phyloP scores from a whole-genome alignment of 768 basidiomycete genomes.

The Pleurotus sapidus region DNA sequence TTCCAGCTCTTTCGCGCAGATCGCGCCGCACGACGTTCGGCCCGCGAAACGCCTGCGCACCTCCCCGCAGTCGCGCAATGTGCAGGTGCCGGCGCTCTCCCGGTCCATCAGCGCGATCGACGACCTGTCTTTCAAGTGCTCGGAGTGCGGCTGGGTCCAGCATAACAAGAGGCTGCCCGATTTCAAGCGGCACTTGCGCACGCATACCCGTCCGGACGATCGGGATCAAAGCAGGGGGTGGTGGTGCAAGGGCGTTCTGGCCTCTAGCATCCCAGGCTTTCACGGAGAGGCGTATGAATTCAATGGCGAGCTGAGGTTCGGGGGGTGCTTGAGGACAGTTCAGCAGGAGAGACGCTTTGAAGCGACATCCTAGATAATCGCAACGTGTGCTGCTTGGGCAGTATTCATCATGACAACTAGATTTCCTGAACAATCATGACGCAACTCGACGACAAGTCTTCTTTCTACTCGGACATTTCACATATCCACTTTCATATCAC shows the following conservation, averaged over 20 bases:
- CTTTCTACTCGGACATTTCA: too few species aligned
- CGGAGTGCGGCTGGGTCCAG: slow-evolving; percentile 45
- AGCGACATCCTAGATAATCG: slow-evolving; percentile 37
- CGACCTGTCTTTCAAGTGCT: slow-evolving; percentile 31
- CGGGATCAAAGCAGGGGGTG: slow-evolving; percentile 30
- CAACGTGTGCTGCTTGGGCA: slow-evolving; percentile 26
- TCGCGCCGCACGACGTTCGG: background rate
- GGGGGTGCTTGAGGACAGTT: slow-evolving; percentile 39
- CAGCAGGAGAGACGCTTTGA: slow-evolving; percentile 44
- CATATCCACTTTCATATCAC: too few species aligned
- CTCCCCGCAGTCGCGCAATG: slow-evolving; percentile 42
- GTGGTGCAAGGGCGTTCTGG: slow-evolving; percentile 37
- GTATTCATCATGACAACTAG: background rate
- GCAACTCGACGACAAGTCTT: background rate
- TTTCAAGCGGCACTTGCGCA: slow-evolving; percentile 55
- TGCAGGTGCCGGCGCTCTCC: slow-evolving; percentile 26
- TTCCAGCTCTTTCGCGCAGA: background rate
- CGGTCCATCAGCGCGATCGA: slow-evolving; percentile 19
- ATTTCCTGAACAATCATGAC: background rate
- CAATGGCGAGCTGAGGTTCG: slow-evolving; percentile 29
- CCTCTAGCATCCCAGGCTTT: slow-evolving; percentile 11
- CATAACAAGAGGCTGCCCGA: slow-evolving; percentile 52
- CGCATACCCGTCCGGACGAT: slow-evolving; percentile 47
- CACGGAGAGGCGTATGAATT: slow-evolving; percentile 24
- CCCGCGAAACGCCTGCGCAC: slow-evolving; percentile 25